phyloP scores from a whole-genome alignment of 2,329 filamentous ascomycete species.

The Trichoderma aggressivum region DNA sequence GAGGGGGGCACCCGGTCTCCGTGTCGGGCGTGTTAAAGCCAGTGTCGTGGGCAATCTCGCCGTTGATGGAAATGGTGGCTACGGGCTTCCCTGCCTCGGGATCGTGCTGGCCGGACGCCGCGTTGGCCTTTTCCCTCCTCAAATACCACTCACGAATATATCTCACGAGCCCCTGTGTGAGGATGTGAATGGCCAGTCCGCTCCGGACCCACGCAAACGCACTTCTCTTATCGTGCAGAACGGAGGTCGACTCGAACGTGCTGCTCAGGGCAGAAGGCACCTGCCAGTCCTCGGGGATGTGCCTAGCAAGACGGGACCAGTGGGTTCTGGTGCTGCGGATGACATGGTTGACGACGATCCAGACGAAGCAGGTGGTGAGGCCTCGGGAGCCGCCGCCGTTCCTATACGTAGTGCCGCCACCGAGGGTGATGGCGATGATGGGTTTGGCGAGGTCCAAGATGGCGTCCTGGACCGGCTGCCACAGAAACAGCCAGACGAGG shows the following conservation, averaged over 20 bases:
- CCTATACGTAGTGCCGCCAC: conserved; percentile 70
- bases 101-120: conserved; percentile 50
- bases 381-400: conserved; percentile 69
- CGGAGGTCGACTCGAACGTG: conserved; percentile 40
- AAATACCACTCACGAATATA: conserved; percentile 69
- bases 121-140: conserved; percentile 55
- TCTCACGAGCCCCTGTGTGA: conserved; percentile 69
- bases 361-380: conserved; percentile 66
- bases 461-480: conserved; percentile 82
- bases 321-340: conserved; percentile 48
- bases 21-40: conserved; percentile 53
- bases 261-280: conserved; percentile 45
- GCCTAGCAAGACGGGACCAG: conserved; percentile 45
- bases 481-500: conserved; percentile 81
- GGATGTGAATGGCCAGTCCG: conserved; percentile 69
- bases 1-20: conserved; percentile 37
- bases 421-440: conserved; percentile 86
- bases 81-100: conserved; percentile 59
- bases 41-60: conserved; percentile 21
- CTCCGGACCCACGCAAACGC: conserved; percentile 66
- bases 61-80: conserved; percentile 32
- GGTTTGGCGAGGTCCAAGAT: conserved; percentile 88
- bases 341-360: conserved; percentile 58
- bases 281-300: conserved; percentile 47
- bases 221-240: conserved; percentile 54